A percentile compares a stretch with the other conserved stretches of the same genome.
Conservation (phyloP, 441 rosid genomes). For the Isatis lusitanica region DNA sequence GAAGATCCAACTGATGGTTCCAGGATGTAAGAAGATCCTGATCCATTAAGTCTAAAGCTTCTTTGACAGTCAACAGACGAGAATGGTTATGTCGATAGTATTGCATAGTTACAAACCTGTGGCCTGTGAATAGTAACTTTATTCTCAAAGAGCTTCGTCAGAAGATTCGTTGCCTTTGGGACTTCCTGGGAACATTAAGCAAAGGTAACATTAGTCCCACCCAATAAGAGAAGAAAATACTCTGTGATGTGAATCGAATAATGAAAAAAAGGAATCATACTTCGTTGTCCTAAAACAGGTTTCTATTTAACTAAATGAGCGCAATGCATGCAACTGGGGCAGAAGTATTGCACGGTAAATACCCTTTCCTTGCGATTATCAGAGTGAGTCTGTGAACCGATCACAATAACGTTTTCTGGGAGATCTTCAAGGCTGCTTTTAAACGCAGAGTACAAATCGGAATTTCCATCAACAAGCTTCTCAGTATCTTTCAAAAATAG, state of each 20-base stretch:
- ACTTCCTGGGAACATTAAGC: constrained; percentile 55
- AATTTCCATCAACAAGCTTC: constrained; percentile 71
- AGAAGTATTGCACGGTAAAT: constrained; percentile 22
- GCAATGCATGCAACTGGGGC: background rate
- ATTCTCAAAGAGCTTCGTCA: constrained; percentile 77
- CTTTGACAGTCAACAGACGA: constrained; percentile 10
- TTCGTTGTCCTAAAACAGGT: no score
- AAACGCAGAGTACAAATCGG: constrained; percentile 55
- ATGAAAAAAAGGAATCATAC: no score
- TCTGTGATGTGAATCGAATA: no score
- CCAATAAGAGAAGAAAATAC: background rate
- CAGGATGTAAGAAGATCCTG: constrained; percentile 68
- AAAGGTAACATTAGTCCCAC: constrained; percentile 4
- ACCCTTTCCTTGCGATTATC: constrained; percentile 87
- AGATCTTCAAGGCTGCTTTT: constrained; percentile 68
- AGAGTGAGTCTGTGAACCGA: constrained; percentile 73
- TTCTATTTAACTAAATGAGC: no score
- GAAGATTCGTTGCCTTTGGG: constrained; percentile 70
- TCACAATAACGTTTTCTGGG: constrained; percentile 67
- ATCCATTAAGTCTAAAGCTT: constrained; percentile 26
- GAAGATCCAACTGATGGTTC: constrained; percentile 66
- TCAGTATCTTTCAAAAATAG: constrained; percentile 84
- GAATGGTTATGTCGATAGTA: constrained; percentile 6
- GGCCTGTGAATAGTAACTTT: constrained; percentile 85
- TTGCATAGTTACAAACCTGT: constrained; percentile 52